Percentiles rank a stretch among this genome's conserved stretches.
Evolutionary conservation across 2,329 filamentous ascomycete genomes (phyloP).

Genomic region (Neofusicoccum ribis): DNA sequence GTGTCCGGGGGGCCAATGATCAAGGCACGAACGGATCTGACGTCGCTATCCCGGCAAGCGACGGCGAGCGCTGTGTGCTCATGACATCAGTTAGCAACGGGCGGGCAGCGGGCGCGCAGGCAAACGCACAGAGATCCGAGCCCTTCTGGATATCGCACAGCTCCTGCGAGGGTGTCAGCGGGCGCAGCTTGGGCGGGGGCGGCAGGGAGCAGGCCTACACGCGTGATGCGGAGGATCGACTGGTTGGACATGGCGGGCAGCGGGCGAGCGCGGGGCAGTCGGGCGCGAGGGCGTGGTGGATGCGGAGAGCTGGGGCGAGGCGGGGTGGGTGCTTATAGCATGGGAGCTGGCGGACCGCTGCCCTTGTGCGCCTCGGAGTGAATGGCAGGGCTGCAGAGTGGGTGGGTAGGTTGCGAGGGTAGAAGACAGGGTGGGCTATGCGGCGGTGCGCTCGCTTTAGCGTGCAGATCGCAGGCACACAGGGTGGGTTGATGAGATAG

Average conservation of each 20-base stretch:
- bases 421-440: background rate
- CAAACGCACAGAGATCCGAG: slow-evolving; percentile 73
- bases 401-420: background rate
- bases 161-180: slow-evolving; percentile 58
- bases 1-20: slow-evolving; percentile 93
- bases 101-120: slow-evolving; percentile 10
- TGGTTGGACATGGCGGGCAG: slow-evolving; percentile 68
- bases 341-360: background rate
- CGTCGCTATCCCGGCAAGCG: slow-evolving; percentile 82
- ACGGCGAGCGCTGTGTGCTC: slow-evolving; percentile 71
- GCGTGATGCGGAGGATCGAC: slow-evolving; percentile 83
- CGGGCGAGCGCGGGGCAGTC: slow-evolving; percentile 5
- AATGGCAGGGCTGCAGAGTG: slow-evolving; percentile 3
- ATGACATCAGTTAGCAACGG: slow-evolving; percentile 25
- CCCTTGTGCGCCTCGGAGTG: background rate
- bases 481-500: background rate
- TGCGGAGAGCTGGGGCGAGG: background rate
- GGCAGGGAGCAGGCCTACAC: slow-evolving; percentile 53
- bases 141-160: slow-evolving; percentile 81
- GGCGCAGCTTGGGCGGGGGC: slow-evolving; percentile 5
- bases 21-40: slow-evolving; percentile 81
- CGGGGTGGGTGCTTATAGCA: background rate
- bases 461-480: background rate
- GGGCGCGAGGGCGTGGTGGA: background rate
- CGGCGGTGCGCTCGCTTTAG: background rate